A percentile compares a stretch with the other conserved stretches of the same genome.
Conservation (phyloP, 2,329 filamentous ascomycete species). For the Bertia moriformis region DNA sequence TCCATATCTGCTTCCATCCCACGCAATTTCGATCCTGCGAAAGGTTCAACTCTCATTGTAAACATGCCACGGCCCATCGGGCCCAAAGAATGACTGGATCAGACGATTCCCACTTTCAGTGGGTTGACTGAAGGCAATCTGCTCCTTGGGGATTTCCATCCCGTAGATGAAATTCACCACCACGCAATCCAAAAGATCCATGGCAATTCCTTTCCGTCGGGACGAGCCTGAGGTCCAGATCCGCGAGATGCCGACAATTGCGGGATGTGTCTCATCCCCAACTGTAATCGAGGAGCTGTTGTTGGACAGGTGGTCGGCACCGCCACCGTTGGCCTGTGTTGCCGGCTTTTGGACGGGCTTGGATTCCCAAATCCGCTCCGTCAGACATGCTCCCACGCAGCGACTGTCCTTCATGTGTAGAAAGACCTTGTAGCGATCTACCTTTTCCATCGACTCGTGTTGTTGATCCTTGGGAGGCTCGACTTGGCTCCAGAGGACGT, state of each 20-base stretch:
- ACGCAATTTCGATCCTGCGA: no score
- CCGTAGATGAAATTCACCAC: slow-evolving; percentile 11
- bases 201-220: slow-evolving; percentile 10
- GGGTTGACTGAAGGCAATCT: slow-evolving; percentile 13
- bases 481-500: slow-evolving; percentile 35
- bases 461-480: slow-evolving; percentile 10
- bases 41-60: slow-evolving; percentile 1
- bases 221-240: slow-evolving; percentile 11
- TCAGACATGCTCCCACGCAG: slow-evolving; percentile 46
- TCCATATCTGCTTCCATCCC: no score
- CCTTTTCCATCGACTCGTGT: slow-evolving; percentile 14
- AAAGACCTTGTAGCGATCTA: slow-evolving; percentile 40
- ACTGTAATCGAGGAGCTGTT: slow-evolving; percentile 3
- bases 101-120: slow-evolving; percentile 11
- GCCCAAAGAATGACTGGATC: slow-evolving; percentile 9
- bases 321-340: slow-evolving; percentile 1
- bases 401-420: slow-evolving; percentile 44
- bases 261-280: slow-evolving; percentile 3
- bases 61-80: background rate
- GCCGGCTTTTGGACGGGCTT: slow-evolving; percentile 22
- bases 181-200: slow-evolving; percentile 8
- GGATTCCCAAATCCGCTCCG: slow-evolving; percentile 43
- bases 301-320: slow-evolving; percentile 3
- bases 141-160: slow-evolving; percentile 8
- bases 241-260: slow-evolving; percentile 11